Base-by-base conservation (phyloP, 108 stramenopile species). In the Cyclotella kingstonii region DNA sequence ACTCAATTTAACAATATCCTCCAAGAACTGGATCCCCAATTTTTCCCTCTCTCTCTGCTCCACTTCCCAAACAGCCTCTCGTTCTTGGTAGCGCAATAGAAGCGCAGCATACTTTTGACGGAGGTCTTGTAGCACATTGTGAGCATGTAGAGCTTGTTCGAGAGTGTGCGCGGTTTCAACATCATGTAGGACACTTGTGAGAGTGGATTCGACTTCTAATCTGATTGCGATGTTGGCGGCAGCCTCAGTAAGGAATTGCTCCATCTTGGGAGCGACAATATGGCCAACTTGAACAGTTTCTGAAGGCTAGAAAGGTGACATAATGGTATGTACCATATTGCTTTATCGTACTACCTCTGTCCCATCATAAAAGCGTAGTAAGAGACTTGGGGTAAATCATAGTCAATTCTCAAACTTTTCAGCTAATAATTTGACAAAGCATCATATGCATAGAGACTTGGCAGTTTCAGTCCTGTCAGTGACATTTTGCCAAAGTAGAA, bases 91-190 rank as follows among this genome's bases (percentile, higher is more conserved):
- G 4, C 69, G 63, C 0, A 47, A 48, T 28, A 25, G 31, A 15
- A 66, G 47, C 1, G 75, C 56, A 26, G 36, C 63, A 23, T 51
- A 31, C 21, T 45, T n/a, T 7, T 60, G 42, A 39, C 30, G 45
- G 18, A 58, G 33, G 29, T 46, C n/a, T 12, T 60, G 63, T 15
- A 71, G 35, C 28, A 39, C 64, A 53, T 56, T 71, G 40, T 55
- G 38, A n/a, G 29, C 19, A 21, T 41, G 28, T 12, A 77, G 70
- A 27, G 50, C 23, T 27, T 50, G 57, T 39, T 64, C 52, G 55
- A 77, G 76, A 14, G 52, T 33, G 51, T 54, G 44, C 14, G 76
- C 64, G n/a, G 35, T 39, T 43, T 77, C 76, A 4, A 77, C 69
- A 35, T 77, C 76, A 17, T 70, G 57, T 4, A 77, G 63, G 31